Percentiles rank a stretch among this genome's conserved stretches.
Conservation (phyloP, 495 filamentous ascomycete genomes). For the Talaromyces adpressus region DNA sequence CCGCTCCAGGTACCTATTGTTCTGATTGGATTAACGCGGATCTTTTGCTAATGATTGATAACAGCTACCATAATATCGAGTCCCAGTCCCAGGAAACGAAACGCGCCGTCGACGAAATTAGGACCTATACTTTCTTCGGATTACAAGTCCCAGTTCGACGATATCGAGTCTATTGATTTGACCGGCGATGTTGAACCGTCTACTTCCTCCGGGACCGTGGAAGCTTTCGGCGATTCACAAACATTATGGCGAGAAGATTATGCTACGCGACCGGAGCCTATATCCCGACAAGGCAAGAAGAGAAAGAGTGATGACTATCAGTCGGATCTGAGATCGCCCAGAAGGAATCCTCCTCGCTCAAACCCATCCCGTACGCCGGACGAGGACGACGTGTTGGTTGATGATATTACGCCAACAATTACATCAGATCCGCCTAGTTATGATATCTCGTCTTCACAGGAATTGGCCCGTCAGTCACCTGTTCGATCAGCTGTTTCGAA, state of each 20-base stretch:
- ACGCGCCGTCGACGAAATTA: neutral
- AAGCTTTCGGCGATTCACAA: constrained; percentile 45
- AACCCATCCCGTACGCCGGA: neutral
- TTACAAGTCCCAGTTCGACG: constrained; percentile 16
- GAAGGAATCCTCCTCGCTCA: neutral
- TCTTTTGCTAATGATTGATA: neutral
- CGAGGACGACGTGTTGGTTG: neutral
- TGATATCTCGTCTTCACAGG: neutral
- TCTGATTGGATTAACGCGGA: neutral
- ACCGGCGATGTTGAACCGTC: constrained; percentile 49
- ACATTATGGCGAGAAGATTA: constrained; percentile 55
- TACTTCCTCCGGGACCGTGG: constrained; percentile 33
- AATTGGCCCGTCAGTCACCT: constrained; percentile 2
- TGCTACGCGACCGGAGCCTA: constrained; percentile 34
- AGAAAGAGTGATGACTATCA: constrained; percentile 67
- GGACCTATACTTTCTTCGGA: constrained; percentile 13
- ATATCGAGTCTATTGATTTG: constrained; percentile 63
- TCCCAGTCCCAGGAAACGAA: constrained; percentile 1
- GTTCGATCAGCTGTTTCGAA: constrained; percentile 5
- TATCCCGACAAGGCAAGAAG: constrained; percentile 54
- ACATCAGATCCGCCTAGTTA: neutral
- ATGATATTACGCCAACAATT: neutral
- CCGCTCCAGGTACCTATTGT: neutral
- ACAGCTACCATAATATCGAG: neutral
- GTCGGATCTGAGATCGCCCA: constrained; percentile 33